phyloP scores from a whole-genome alignment of 306 rosid genomes.

The Comarum palustre region DNA sequence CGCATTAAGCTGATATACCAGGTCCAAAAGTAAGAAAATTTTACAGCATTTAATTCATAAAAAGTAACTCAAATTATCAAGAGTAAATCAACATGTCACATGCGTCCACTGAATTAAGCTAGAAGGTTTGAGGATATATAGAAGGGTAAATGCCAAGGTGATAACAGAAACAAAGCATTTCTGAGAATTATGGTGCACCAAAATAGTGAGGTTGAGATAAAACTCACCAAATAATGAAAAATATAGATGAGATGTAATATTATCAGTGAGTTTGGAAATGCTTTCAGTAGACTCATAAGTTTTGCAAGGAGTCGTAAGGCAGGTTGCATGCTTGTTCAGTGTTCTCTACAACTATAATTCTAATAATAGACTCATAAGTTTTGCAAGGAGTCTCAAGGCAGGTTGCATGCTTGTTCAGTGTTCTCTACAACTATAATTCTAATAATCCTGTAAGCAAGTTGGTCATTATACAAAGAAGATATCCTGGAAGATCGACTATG shows the following conservation, averaged over 20 bases:
- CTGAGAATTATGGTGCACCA: neutral
- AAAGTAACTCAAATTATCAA: neutral
- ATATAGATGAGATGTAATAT: neutral
- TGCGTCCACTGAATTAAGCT: neutral
- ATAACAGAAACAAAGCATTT: neutral
- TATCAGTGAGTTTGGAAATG: neutral
- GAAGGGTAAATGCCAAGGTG: neutral
- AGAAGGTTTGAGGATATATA: neutral
- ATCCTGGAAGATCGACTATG: neutral
- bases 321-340: neutral
- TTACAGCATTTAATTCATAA: neutral
- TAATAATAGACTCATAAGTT: neutral
- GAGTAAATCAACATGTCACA: neutral
- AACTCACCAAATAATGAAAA: neutral
- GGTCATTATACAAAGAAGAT: neutral
- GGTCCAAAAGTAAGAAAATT: conserved; percentile 30
- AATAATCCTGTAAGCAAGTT: neutral
- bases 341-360: neutral
- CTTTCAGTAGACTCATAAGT: too few relatives aligned
- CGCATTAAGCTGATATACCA: conserved; percentile 46
- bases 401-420: neutral
- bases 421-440: neutral
- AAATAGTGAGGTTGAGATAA: neutral
- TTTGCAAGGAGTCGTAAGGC: neutral
- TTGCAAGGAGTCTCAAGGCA: neutral